Evolutionary conservation across 2,329 filamentous ascomycete genomes (phyloP).

Genomic region (Alternaria angustiovoidea): DNA sequence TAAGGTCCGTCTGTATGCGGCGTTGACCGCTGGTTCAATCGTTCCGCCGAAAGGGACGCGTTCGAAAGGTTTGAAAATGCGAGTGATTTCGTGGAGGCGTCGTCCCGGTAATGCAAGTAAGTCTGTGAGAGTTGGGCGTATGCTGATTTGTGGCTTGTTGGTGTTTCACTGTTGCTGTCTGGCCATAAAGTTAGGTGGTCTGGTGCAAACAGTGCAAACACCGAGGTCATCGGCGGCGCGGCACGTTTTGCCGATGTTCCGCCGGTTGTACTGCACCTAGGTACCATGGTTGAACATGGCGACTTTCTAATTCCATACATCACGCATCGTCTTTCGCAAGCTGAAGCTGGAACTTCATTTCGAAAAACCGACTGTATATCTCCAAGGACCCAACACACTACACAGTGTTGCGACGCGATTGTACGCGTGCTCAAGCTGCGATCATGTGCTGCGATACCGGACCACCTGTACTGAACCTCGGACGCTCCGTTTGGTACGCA

Average conservation of each 20-base stretch:
- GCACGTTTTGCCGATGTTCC: constrained; percentile 16
- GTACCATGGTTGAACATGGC: not conserved
- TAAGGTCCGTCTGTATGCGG: constrained; percentile 18
- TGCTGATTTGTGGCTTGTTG: not conserved
- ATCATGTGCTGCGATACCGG: not conserved
- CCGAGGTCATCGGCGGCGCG: constrained; percentile 9
- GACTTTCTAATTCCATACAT: not conserved
- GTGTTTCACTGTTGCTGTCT: constrained; percentile 27
- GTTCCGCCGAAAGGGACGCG: not conserved
- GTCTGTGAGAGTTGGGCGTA: not conserved
- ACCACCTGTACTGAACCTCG: not conserved
- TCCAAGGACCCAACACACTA: not conserved
- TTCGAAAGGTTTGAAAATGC: not conserved
- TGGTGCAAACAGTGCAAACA: constrained; percentile 39
- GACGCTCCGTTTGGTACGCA: not conserved
- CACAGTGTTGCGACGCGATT: not conserved
- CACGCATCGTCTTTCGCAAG: not conserved
- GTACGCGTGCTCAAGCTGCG: not conserved
- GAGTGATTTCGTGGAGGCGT: not conserved
- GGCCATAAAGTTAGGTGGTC: constrained; percentile 34
- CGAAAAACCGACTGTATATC: not conserved
- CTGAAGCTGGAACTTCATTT: not conserved
- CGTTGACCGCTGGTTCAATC: constrained; percentile 19
- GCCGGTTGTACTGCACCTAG: not conserved
- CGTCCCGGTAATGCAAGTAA: not conserved